A percentile compares a stretch with the other conserved stretches of the same genome.
phyloP scores from a whole-genome alignment of 768 basidiomycete species.

The Heimioporus sp. region DNA sequence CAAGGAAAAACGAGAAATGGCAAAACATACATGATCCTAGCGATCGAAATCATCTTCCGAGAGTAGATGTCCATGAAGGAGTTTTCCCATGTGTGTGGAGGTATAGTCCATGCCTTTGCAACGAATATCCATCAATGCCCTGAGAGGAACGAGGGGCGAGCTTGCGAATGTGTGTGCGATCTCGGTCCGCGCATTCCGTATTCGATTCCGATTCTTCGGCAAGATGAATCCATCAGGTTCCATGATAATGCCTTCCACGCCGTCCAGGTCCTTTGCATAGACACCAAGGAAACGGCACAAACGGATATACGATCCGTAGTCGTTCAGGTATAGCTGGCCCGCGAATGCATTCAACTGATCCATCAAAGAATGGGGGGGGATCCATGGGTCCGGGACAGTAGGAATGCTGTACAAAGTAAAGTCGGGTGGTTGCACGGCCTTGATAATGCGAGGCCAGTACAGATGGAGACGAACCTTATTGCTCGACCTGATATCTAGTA shows the following conservation, averaged over 20 bases:
- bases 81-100: constrained; percentile 39
- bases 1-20: no score
- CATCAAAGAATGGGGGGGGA: not conserved
- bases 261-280: constrained; percentile 8
- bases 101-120: constrained; percentile 38
- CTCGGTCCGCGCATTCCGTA: not conserved
- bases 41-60: not conserved
- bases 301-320: constrained; percentile 19
- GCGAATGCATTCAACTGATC: constrained; percentile 29
- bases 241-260: not conserved
- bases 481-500: constrained; percentile 35
- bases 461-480: constrained; percentile 35
- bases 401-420: constrained; percentile 13
- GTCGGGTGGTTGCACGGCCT: constrained; percentile 33
- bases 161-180: constrained; percentile 27
- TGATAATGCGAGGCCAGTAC: constrained; percentile 37
- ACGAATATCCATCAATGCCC: constrained; percentile 22
- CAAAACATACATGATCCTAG: not conserved
- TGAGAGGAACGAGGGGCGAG: constrained; percentile 32
- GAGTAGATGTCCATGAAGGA: constrained; percentile 28
- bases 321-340: constrained; percentile 27
- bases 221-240: constrained; percentile 18
- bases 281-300: constrained; percentile 25
- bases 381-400: not conserved
- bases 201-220: constrained; percentile 11